These are phyloP conservation scores for Fraxinus ornus DNA, from an alignment of 305 asterid genomes.

Conservation along the genomic window DNA sequence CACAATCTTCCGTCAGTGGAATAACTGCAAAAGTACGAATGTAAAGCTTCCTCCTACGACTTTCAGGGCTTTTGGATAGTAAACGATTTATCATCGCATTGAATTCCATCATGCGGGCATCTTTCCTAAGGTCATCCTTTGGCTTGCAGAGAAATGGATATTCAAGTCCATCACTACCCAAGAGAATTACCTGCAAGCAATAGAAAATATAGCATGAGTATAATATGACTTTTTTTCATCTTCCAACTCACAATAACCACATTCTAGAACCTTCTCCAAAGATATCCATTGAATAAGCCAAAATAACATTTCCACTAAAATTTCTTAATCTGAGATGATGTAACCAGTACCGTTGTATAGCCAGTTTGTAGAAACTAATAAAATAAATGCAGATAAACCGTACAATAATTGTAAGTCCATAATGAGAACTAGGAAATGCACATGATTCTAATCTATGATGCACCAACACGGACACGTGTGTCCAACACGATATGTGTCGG, in stretches of 20 bases:
- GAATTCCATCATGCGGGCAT: constrained; percentile 99
- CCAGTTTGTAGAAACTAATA: constrained; percentile 6
- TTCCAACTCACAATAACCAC: not conserved
- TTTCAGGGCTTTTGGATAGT: constrained; percentile 83
- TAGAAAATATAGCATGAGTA: constrained; percentile 5
- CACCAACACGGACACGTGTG: too few species aligned
- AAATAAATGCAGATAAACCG: constrained; percentile 13
- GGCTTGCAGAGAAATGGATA: constrained; percentile 99
- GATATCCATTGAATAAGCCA: constrained; percentile 11
- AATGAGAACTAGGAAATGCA: not conserved
- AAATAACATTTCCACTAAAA: constrained; percentile 13
- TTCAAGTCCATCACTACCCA: constrained; percentile 86
- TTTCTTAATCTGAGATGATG: constrained; percentile 15
- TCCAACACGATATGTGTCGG: too few species aligned
- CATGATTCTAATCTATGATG: not conserved
- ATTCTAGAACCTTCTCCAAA: constrained; percentile 4
- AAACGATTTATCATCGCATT: constrained; percentile 94
- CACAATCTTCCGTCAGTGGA: constrained; percentile 97
- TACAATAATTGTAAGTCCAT: not conserved
- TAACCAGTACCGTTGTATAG: not conserved
- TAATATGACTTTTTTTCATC: not conserved
- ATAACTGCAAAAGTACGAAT: constrained; percentile 94
- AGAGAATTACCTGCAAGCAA: constrained; percentile 67
- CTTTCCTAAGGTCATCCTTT: constrained; percentile 96
- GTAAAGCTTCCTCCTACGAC: constrained; percentile 95